Conservation (phyloP, 176 grass and related monocot species). For the Phoenix roebelenii region DNA sequence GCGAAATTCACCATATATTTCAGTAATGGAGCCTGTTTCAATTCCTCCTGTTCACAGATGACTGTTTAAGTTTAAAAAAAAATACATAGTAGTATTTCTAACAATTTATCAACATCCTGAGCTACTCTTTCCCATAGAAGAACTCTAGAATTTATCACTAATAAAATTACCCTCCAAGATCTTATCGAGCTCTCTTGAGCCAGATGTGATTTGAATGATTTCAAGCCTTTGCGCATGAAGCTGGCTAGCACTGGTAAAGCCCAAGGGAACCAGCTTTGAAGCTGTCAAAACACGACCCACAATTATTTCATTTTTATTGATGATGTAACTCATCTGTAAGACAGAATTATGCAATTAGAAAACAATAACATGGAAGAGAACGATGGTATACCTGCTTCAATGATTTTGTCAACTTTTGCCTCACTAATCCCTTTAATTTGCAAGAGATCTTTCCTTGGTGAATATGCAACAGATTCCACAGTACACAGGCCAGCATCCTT, state of each 20-base stretch:
- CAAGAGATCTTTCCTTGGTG: constrained; percentile 90
- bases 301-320: neutral
- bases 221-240: constrained; percentile 90
- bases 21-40: constrained; percentile 95
- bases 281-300: constrained; percentile 27
- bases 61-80: neutral
- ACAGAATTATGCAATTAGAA: no score
- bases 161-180: constrained; percentile 66
- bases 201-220: constrained; percentile 86
- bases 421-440: constrained; percentile 98
- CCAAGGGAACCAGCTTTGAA: constrained; percentile 83
- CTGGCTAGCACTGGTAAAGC: constrained; percentile 87
- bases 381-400: constrained; percentile 60
- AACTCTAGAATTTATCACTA: neutral
- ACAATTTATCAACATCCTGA: neutral
- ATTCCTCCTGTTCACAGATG: constrained; percentile 50
- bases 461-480: constrained; percentile 71
- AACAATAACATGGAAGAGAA: constrained; percentile 7
- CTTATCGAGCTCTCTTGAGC: constrained; percentile 91
- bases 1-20: constrained; percentile 90
- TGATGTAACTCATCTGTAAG: no score
- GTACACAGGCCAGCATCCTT: constrained; percentile 92
- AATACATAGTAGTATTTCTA: no score
- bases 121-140: neutral
- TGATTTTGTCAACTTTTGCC: constrained; percentile 93